Evolutionary conservation across 2,329 filamentous ascomycete species (phyloP).

Genomic region (Verticillium albo-atrum): DNA sequence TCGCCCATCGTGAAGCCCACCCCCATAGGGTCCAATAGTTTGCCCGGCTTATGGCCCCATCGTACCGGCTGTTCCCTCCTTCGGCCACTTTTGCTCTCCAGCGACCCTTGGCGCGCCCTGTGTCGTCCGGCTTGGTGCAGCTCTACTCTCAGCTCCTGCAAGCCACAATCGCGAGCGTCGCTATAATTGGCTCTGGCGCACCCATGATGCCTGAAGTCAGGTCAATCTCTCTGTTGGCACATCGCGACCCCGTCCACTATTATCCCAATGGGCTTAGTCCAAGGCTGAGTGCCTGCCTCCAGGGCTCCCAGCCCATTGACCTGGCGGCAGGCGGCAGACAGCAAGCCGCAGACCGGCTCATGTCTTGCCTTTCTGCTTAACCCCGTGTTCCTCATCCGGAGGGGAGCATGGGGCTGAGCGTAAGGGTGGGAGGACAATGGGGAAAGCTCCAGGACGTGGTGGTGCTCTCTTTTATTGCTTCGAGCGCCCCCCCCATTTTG

Average conservation of each 20-base stretch:
- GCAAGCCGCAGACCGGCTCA: not conserved
- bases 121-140: not conserved
- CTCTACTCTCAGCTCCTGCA: conserved; percentile 29
- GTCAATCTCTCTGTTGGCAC: not conserved
- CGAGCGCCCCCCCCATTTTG: not conserved
- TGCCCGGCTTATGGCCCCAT: not conserved
- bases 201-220: not conserved
- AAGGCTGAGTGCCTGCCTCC: not conserved
- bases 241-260: not conserved
- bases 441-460: not conserved
- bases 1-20: not conserved
- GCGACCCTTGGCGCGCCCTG: not conserved
- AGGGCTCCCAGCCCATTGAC: not conserved
- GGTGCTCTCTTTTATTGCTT: not conserved
- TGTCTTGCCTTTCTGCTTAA: not conserved
- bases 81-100: conserved; percentile 70
- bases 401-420: not conserved
- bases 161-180: conserved; percentile 16
- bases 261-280: not conserved
- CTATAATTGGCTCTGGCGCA: not conserved
- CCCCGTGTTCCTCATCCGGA: not conserved
- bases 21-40: not conserved
- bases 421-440: not conserved
- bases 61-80: conserved; percentile 65
- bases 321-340: not conserved